phyloP scores from a whole-genome alignment of 257 asterid species.

The Nicotiana benthamiana region DNA sequence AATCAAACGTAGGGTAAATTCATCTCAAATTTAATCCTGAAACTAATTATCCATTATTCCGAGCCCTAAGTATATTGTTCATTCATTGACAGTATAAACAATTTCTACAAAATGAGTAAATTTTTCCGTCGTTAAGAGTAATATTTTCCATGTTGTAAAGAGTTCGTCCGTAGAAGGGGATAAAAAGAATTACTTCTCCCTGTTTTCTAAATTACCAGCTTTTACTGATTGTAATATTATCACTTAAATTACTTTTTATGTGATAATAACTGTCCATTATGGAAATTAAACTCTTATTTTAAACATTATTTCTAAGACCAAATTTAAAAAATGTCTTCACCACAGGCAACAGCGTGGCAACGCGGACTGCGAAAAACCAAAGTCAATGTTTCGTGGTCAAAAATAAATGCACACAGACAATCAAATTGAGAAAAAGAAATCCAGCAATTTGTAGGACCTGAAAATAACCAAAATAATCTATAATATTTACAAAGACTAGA shows the following conservation, averaged over 20 bases:
- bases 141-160: neutral
- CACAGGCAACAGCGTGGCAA: neutral
- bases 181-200: too few relatives aligned
- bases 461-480: neutral
- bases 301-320: neutral
- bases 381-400: neutral
- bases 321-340: neutral
- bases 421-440: neutral
- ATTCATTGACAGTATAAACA: neutral
- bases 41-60: too few relatives aligned
- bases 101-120: too few relatives aligned
- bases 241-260: neutral
- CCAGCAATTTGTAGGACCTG: neutral
- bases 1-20: too few relatives aligned
- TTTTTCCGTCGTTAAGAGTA: neutral
- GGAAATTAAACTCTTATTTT: neutral
- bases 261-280: neutral
- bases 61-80: too few relatives aligned
- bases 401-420: neutral
- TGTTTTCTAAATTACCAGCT: too few relatives aligned
- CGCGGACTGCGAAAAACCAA: neutral
- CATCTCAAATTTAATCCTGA: too few relatives aligned
- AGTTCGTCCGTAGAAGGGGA: neutral
- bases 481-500: conserved; percentile 6
- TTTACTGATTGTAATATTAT: too few relatives aligned